Evolutionary conservation across 1,284 basidiomycete species (phyloP), one percentile per base, ranked within the genome.

Genomic region (Cryptococcus maquisensis): DNA sequence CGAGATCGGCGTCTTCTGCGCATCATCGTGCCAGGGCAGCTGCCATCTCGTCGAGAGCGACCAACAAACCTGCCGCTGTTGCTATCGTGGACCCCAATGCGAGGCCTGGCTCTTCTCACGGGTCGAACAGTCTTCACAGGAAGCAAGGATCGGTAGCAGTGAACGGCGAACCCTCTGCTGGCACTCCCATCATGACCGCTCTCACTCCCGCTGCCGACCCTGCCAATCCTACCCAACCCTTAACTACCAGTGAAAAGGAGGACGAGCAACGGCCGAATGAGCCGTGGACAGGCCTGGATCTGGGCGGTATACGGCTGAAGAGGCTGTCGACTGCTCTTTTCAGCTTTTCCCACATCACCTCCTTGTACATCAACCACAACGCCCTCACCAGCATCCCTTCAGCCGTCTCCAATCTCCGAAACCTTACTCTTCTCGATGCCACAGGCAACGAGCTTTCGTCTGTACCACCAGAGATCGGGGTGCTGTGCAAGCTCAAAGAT

Each of bases 341-440:
- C 79, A 81, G 85, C n/a, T 98, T 97, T 80, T 83, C 83, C 16
- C 92, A 91, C 79, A 85, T 99, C 60, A 90, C 89, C 59, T 90
- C 87, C 61, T 84, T 99, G 52, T 98, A 96, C 77, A 89, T 99
- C 77, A 98, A 98, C 69, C 95, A 98, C 80, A 99, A 99, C 71
- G 81, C 85, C 36, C 82, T 99, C 54, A 81, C 86, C 16, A 77
- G 82, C 62, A 79, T 99, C 46, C 92, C 95, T 3, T 82, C 88
- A 10, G 84, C 88, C 72, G 91, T 99, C 62, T 81, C 88, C 51
- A 85, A 84, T 65, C 83, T 99, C 54, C 84, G 85, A 42, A 87
- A 94, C 68, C 81, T 99, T 45, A 89, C 92, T 59, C 79, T 95
- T 16, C 84, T 99, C 45, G 96, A 99, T 78, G 82, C 94, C 32